Conservation (phyloP, 192 early-diverging fungal genomes). For the Neocallimastix lanati region DNA sequence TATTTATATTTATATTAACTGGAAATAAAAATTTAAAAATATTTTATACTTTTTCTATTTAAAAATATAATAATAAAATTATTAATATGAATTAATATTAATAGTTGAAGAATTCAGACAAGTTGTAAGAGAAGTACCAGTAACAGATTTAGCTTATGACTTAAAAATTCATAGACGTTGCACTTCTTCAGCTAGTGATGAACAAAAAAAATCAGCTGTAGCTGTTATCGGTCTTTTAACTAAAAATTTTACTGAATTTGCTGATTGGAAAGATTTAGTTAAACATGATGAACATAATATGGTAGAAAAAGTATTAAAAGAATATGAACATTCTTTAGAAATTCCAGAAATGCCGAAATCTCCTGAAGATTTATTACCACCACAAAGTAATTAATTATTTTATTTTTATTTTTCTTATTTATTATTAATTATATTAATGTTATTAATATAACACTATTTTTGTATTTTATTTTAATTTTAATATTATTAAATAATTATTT, state of each 20-base stretch:
- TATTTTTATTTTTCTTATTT: too few species aligned
- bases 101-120: slow-evolving; percentile 68
- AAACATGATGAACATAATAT: slow-evolving; percentile 55
- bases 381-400: background rate
- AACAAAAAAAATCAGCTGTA: slow-evolving; percentile 58
- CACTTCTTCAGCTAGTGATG: slow-evolving; percentile 34
- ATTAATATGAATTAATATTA: background rate
- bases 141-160: slow-evolving; percentile 56
- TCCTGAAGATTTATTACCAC: background rate
- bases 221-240: slow-evolving; percentile 62
- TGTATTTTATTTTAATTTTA: too few species aligned
- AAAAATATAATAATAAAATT: too few species aligned
- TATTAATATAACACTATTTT: too few species aligned
- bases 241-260: slow-evolving; percentile 52
- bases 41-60: too few species aligned
- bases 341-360: background rate
- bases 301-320: slow-evolving; percentile 51
- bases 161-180: slow-evolving; percentile 63
- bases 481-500: too few species aligned
- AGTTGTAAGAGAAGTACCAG: slow-evolving; percentile 54
- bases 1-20: too few species aligned
- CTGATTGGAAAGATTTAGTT: slow-evolving; percentile 85
- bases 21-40: too few species aligned
- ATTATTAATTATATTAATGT: too few species aligned
- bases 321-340: slow-evolving; percentile 13